Percentiles rank a stretch among this genome's conserved stretches.
phyloP scores from a whole-genome alignment of 2,329 filamentous ascomycete species.

The Drechslerella coelobrocha region DNA sequence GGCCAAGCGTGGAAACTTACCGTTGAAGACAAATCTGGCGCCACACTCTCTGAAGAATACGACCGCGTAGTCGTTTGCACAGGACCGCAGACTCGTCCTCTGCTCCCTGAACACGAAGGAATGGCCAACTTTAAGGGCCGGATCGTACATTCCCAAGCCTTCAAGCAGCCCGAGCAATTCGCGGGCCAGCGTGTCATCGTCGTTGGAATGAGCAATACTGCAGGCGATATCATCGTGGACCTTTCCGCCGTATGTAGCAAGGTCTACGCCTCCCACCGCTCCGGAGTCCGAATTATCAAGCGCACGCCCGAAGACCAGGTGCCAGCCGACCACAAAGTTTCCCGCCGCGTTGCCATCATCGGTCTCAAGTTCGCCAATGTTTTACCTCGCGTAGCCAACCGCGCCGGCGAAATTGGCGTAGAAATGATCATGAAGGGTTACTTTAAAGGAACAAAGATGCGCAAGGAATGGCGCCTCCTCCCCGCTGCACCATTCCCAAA shows the following conservation, averaged over 20 bases:
- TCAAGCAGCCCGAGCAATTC: conserved; percentile 47
- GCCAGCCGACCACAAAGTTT: conserved; percentile 52
- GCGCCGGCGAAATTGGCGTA: conserved; percentile 40
- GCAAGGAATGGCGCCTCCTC: conserved; percentile 53
- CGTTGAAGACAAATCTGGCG: conserved; percentile 10
- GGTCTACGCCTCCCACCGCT: conserved; percentile 25
- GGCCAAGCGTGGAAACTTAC: conserved; percentile 16
- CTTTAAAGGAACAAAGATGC: conserved; percentile 43
- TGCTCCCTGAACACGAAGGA: conserved; percentile 16
- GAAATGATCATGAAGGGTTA: conserved; percentile 35
- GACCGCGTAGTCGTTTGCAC: conserved; percentile 23
- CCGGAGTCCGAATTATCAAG: conserved; percentile 7
- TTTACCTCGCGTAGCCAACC: conserved; percentile 37
- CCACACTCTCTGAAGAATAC: conserved; percentile 13
- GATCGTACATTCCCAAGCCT: conserved; percentile 52
- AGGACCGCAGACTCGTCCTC: conserved; percentile 19
- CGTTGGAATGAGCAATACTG: conserved; percentile 55
- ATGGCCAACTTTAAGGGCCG: conserved; percentile 52
- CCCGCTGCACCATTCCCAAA: conserved; percentile 55
- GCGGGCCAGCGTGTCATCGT: conserved; percentile 45
- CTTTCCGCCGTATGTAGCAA: conserved; percentile 34
- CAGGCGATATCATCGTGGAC: conserved; percentile 53
- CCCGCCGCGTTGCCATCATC: conserved; percentile 50
- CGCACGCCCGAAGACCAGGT: conserved; percentile 40
- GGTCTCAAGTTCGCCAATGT: conserved; percentile 20